Evolutionary conservation across 768 basidiomycete genomes (phyloP).

Genomic region (Boletus rufocinnamomeus): DNA sequence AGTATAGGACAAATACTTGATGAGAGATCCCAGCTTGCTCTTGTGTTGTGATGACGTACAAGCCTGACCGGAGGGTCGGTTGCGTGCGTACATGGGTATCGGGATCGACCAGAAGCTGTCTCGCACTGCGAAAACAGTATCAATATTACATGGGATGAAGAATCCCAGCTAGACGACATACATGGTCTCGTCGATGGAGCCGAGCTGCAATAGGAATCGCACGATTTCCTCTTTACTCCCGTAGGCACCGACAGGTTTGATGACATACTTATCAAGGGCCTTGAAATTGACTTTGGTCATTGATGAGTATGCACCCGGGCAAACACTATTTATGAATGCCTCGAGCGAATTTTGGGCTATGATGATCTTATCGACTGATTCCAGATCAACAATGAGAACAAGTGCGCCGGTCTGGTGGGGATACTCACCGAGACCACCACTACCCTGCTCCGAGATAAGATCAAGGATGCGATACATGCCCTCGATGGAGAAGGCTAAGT

Average conservation of each 20-base stretch:
- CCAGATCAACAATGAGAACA: neutral
- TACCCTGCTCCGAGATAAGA: slow-evolving; percentile 51
- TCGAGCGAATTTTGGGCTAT: slow-evolving; percentile 54
- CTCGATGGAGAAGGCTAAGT: slow-evolving; percentile 36
- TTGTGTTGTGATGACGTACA: slow-evolving; percentile 20
- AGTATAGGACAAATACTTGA: slow-evolving; percentile 53
- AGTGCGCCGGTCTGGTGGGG: neutral
- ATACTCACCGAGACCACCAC: slow-evolving; percentile 50
- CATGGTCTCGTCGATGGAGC: slow-evolving; percentile 41
- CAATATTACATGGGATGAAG: neutral
- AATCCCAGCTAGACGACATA: slow-evolving; percentile 26
- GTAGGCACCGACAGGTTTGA: slow-evolving; percentile 59
- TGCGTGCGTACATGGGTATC: slow-evolving; percentile 6
- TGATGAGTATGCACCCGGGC: slow-evolving; percentile 53
- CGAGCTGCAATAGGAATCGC: slow-evolving; percentile 41
- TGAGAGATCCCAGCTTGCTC: slow-evolving; percentile 7
- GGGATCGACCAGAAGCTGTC: slow-evolving; percentile 17
- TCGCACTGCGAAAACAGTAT: slow-evolving; percentile 7
- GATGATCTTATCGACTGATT: slow-evolving; percentile 61
- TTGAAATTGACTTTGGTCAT: slow-evolving; percentile 60
- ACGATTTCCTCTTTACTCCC: slow-evolving; percentile 55
- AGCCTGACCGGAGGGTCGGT: slow-evolving; percentile 24
- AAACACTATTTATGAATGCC: slow-evolving; percentile 48
- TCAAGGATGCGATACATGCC: slow-evolving; percentile 58
- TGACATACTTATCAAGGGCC: slow-evolving; percentile 43